Base-by-base conservation (phyloP, 345 rosid genomes). In the Euphorbia lathyris region DNA sequence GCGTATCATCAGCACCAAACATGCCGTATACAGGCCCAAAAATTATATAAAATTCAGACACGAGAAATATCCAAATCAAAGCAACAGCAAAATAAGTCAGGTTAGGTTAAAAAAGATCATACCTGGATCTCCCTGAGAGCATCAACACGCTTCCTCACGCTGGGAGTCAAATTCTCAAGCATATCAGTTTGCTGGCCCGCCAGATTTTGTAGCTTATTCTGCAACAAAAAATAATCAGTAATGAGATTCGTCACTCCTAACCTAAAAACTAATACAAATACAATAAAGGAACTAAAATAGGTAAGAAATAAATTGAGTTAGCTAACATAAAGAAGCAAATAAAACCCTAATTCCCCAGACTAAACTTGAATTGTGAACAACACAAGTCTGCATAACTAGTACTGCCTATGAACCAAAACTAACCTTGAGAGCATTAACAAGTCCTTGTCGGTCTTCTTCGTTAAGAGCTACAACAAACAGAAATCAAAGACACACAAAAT, bases 91-190 rank as follows among this genome's bases (percentile, higher is more conserved):
- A 64, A 23, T 13, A 50, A 67, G 30, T 48, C 27, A 63, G 23
- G 17, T 42, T 26, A 3, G 3, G 9, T 34, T 48, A 9, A 4
- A 55, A 36, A 27, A 9, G 9, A n/a, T 72, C 85, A 42, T 71
- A 65, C 99, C 90, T 96, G 99, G 66, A 96, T 89, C 84, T 86
- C 98, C 72, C 93, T 85, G 19, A 96, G 97, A 80, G 71, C 78
- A 70, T 92, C 97, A 1, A 96, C 99, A 42, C 99, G 98, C 83
- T 92, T 86, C 82, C 92, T 83, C 60, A 92, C 91, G 19, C 12
- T 29, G 0, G 94, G 93, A 4, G 85, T 48, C 60, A 92, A 76
- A 59, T 56, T 87, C 86, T 88, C 97, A 26, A 95, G 84, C 61
- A 87, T 75, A 73, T 87, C 97, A 17, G 87, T 50, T 74, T 91